Conservation (phyloP, 2,329 filamentous ascomycete genomes). For the Dothistroma pini region DNA sequence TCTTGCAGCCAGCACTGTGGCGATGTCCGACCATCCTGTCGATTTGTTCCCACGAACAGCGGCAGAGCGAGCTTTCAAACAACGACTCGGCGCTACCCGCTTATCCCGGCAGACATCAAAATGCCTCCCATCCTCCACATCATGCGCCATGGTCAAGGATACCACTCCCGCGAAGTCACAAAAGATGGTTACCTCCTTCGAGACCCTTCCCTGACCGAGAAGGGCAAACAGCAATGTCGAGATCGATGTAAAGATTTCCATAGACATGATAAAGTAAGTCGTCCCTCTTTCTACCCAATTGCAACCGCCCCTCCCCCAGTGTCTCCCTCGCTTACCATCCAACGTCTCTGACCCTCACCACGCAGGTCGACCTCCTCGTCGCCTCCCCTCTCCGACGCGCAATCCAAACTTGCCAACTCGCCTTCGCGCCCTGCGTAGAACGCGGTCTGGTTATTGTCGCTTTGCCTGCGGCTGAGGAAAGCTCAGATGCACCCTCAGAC, state of each 20-base stretch:
- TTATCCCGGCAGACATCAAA: background rate
- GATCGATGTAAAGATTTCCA: slow-evolving; percentile 23
- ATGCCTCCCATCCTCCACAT: slow-evolving; percentile 30
- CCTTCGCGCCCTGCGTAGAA: slow-evolving; percentile 27
- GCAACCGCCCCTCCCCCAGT: background rate
- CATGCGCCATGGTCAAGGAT: slow-evolving; percentile 34
- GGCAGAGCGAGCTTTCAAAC: background rate
- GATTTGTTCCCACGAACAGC: too few species aligned
- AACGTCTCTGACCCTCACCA: background rate
- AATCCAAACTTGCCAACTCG: slow-evolving; percentile 27
- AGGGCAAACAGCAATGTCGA: slow-evolving; percentile 28
- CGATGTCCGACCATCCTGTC: background rate
- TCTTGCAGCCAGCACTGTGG: background rate
- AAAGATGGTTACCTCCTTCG: slow-evolving; percentile 27
- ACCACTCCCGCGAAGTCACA: slow-evolving; percentile 25
- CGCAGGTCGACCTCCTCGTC: slow-evolving; percentile 30
- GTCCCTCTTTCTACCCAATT: background rate
- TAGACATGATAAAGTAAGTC: slow-evolving; percentile 26
- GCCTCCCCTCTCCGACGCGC: slow-evolving; percentile 30
- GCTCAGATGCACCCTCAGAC: slow-evolving; percentile 26
- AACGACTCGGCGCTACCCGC: background rate
- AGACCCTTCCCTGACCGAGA: slow-evolving; percentile 28
- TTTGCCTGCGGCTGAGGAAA: slow-evolving; percentile 31
- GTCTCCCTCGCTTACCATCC: background rate
- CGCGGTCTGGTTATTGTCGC: slow-evolving; percentile 27